Evolutionary conservation across 768 basidiomycete species (phyloP), one percentile per base, ranked within the genome.

Genomic region (Termitomyces sp.): DNA sequence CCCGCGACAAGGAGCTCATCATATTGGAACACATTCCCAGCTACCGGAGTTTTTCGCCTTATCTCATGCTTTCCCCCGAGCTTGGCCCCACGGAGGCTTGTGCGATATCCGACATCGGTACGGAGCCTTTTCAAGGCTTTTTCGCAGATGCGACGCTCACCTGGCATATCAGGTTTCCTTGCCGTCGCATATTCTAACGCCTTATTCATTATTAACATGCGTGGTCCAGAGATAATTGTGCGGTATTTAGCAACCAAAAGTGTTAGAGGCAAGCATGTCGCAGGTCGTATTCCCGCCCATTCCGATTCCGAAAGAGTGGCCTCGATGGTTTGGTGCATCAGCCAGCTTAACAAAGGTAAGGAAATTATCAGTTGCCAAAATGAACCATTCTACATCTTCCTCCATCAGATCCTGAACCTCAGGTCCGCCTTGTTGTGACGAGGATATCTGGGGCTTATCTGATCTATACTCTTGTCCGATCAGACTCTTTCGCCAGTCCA

Each of bases 21-120:
- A 72, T 82, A 7, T 70, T 90, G 31, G 76, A 77, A 2, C 84
- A 88, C 68, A 66, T 87, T 36, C 69, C 62, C 43, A 66, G 53
- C 75, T 10, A 71, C 71, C n/a, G 68, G 66, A 34, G 81, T 38
- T 87, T 87, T 63, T 77, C 76, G 36, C 91, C 92, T 0, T 82
- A 81, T 60, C 81, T 90, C 52, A 77, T 89, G 62, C 71, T 94
- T 37, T 73, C 76, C 34, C 70, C 83, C 40, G 72, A 74, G 29
- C 76, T 75, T 57, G 84, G 84, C 1, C 74, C 76, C 0, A 76
- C 85, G 3, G 78, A 81, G 5, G 79, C 83, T 20, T 84, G 81
- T 68, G 85, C 88, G 6, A 71, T 91, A 12, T 87, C 87, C 11
- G 87, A 93, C 69, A 83, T 91, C 52, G 94, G 94, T 89, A 61